Evolutionary conservation across 2,329 filamentous ascomycete genomes (phyloP), one percentile per base, ranked within the genome.

Genomic region (Curvularia eragrostidis): DNA sequence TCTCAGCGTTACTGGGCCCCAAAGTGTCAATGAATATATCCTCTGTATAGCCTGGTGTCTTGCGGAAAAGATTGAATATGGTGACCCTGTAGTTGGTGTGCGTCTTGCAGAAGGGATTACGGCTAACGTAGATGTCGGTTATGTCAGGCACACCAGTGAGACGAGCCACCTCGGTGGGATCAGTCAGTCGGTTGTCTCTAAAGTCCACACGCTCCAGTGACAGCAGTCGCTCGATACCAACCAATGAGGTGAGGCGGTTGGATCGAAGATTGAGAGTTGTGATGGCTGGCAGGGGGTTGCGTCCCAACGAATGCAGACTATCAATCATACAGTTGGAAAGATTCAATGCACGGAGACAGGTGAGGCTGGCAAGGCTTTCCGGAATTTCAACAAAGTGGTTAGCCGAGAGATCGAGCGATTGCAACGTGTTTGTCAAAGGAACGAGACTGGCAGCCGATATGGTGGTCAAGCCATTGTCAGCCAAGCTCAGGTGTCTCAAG

Each of bases 321-420:
- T 94, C 91, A 62, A 99, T 98, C 93, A 98, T 97, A 83, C 94
- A 98, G 70, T 96, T 91, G 3, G 94, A 96, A 24, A 99, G 83
- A 70, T 99, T 98, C 52, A 99, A 81, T 23, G 95, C 93, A 63
- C 93, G 88, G n/a, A 99, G 84, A 26, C 92, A 89, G 19, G 92
- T 93, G 56, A 99, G 82, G 9, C 87, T 91, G 12, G 93, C 90
- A 56, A 99, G 81, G 69, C 91, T 95, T 75, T 98, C 95, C 1
- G 95, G 95, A 52, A 98, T 90, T 75, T 97, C 91, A n/a, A 87
- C 88, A 76, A 99, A 96, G 30, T 97, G 86, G 71, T 99, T 99
- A 49, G 88, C 88, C 0, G 95, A 98, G 46, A 99, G 81, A 75
- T 99, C 95, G 52, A 99, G 84, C 0, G 95, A 98, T 71, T 94